Evolutionary conservation across 257 asterid species (phyloP).

Genomic region (Paulownia fortunei): DNA sequence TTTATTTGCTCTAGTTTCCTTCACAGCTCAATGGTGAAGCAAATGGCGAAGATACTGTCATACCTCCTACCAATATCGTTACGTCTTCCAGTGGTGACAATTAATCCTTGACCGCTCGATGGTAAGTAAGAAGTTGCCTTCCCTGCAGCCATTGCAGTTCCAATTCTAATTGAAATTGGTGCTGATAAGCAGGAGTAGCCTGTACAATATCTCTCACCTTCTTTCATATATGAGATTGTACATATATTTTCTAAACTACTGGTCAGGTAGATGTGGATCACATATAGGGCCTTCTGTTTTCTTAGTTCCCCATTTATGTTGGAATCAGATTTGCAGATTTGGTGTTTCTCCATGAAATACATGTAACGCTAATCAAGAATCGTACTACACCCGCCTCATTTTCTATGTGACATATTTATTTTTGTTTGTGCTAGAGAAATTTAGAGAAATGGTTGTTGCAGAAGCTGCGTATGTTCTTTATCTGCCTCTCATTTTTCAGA

Average conservation of each 20-base stretch:
- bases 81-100: constrained; percentile 54
- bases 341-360: constrained; percentile 19
- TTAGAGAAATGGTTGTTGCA: neutral
- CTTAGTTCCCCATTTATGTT: constrained; percentile 11
- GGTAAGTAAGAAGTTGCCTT: constrained; percentile 26
- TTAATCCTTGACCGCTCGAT: constrained; percentile 35
- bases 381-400: neutral
- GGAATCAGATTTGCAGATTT: constrained; percentile 20
- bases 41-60: constrained; percentile 45
- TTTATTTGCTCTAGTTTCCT: constrained; percentile 16
- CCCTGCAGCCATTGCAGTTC: constrained; percentile 1
- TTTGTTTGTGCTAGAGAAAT: neutral
- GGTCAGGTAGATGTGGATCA: constrained; percentile 33
- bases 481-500: neutral
- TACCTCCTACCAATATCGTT: constrained; percentile 48
- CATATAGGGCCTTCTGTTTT: constrained; percentile 20
- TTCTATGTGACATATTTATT: constrained; percentile 1
- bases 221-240: constrained; percentile 33
- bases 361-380: constrained; percentile 8
- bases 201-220: constrained; percentile 36
- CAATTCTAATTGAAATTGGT: constrained; percentile 23
- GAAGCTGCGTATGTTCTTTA: neutral
- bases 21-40: constrained; percentile 62
- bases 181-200: constrained; percentile 20
- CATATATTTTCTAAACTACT: constrained; percentile 32